These are phyloP conservation scores for Saussurea involucrata DNA, from an alignment of 129 eudicot genomes.

Conservation along the genomic window DNA sequence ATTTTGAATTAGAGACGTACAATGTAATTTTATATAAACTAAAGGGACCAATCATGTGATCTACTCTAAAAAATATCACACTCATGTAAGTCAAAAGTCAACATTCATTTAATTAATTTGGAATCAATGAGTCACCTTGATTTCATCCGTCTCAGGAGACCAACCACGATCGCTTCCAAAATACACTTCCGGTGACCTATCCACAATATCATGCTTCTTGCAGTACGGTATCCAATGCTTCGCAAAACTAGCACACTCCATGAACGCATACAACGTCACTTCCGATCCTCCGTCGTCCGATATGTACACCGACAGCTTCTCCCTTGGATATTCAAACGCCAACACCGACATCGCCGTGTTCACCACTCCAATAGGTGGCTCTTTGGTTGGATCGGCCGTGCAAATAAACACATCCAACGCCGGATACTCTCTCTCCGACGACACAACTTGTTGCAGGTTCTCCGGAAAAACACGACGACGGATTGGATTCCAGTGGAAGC, in stretches of 20 bases:
- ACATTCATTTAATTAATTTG: no score
- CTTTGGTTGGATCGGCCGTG: slow-evolving; percentile 68
- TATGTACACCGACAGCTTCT: slow-evolving; percentile 41
- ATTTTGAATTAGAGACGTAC: no score
- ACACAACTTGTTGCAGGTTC: slow-evolving; percentile 27
- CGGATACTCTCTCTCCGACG: slow-evolving; percentile 35
- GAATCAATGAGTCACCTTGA: slow-evolving; percentile 49
- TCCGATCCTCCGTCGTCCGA: slow-evolving; percentile 59
- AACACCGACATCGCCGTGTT: slow-evolving; percentile 59
- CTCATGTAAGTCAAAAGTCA: no score
- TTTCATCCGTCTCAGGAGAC: slow-evolving; percentile 13
- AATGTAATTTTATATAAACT: no score
- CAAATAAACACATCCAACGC: slow-evolving; percentile 57
- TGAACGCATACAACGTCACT: slow-evolving; percentile 37
- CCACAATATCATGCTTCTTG: slow-evolving; percentile 24
- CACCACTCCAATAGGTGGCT: slow-evolving; percentile 55
- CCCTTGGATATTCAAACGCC: slow-evolving; percentile 49
- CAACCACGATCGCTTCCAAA: slow-evolving; percentile 11
- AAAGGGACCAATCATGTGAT: no score
- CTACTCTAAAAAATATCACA: no score
- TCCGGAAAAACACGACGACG: slow-evolving; percentile 31
- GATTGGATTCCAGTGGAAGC: slow-evolving; percentile 38
- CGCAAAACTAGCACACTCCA: slow-evolving; percentile 48
- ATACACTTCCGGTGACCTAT: slow-evolving; percentile 45
- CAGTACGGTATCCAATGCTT: slow-evolving; percentile 50